Conservation (phyloP, 305 asterid species). For the Fraxinus ornus region DNA sequence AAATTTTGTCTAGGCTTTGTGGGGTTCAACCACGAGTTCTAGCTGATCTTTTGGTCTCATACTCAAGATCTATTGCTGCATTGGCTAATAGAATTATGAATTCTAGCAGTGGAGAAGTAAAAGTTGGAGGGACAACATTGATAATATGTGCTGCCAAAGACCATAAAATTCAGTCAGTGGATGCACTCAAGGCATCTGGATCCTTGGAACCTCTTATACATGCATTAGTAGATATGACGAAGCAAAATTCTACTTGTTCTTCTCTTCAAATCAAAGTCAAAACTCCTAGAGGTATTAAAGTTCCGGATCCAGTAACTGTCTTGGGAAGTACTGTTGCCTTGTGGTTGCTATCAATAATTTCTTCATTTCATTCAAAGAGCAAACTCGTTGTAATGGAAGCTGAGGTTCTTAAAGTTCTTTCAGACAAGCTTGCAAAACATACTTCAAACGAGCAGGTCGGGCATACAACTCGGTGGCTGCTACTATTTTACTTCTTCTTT, state of each 20-base stretch:
- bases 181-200: constrained; percentile 67
- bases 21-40: constrained; percentile 62
- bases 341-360: constrained; percentile 72
- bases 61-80: constrained; percentile 50
- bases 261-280: constrained; percentile 51
- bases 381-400: constrained; percentile 65
- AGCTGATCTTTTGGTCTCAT: constrained; percentile 50
- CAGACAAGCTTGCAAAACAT: constrained; percentile 56
- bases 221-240: constrained; percentile 69
- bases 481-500: background rate
- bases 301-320: constrained; percentile 64
- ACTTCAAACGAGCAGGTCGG: constrained; percentile 54
- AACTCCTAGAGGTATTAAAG: constrained; percentile 53
- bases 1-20: constrained; percentile 72
- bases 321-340: constrained; percentile 71
- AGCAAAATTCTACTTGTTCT: constrained; percentile 46
- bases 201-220: constrained; percentile 61
- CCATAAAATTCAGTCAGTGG: constrained; percentile 47
- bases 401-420: constrained; percentile 68
- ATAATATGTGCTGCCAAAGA: constrained; percentile 75
- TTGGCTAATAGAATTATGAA: constrained; percentile 70
- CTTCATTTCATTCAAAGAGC: constrained; percentile 53
- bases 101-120: constrained; percentile 70
- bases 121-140: constrained; percentile 70
- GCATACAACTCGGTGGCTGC: constrained; percentile 19